Base-by-base conservation (phyloP, 169 alveolate species). In the Cryptosporidium andersoni region DNA sequence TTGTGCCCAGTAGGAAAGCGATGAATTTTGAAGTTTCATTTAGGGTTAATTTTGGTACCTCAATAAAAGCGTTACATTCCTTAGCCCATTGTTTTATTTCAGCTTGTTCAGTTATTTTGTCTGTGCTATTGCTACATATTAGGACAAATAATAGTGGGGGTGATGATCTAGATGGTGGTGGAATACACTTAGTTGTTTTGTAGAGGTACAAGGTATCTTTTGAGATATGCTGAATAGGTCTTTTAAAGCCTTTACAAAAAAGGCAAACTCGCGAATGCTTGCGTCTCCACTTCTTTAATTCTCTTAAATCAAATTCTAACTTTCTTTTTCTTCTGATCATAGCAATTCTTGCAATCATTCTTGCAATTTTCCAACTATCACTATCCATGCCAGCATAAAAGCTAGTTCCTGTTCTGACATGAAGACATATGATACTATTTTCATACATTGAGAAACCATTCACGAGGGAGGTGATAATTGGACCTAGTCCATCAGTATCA, bases 361-460 rank as follows among this genome's bases (percentile, higher is more conserved):
- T 89, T 4, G 92, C 92, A 34, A 89, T 90, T 51, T 89, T 81
- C 94, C 94, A 91, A 81, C 91, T 81, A 63, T 91, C 94, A 9
- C 81, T 66, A 56, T 91, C 94, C 93, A 91, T 91, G 68, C 89
- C 92, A 47, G 94, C 94, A 53, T 89, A 91, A 45, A 91, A 90
- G 40, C 91, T 82, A 3, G 94, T 91, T 60, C 94, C 93, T 7
- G 89, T 80, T 47, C 90, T 85, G n/a, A 91, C 93, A 55, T 89
- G 94, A 47, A 91, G 43, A 47, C 89, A 74, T 40, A 91, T 89
- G 16, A 89, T 88, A 5, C 93, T 85, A 56, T 90, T 82, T 49
- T 91, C 93, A 67, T 85, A 88, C 66, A 89, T 81, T 37, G 94
- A 81, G 43, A 88, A 91, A n/a, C 94, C 94, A 63, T 91, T 89